phyloP scores from a whole-genome alignment of 2,329 filamentous ascomycete genomes.

The Kalaharituber pfeilii region DNA sequence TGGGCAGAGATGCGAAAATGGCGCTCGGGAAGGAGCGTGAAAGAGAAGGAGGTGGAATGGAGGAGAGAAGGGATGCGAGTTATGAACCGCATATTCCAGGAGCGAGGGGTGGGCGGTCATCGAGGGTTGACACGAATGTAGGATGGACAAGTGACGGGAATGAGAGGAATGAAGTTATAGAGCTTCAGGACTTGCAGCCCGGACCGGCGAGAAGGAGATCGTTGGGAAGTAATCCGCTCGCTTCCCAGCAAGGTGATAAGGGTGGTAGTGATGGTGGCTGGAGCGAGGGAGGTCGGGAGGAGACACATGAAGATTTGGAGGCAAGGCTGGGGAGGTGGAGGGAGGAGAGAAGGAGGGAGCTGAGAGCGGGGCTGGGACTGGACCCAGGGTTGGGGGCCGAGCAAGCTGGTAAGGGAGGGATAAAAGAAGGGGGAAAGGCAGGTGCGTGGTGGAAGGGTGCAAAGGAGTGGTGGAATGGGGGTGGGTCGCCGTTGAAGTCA shows the following conservation, averaged over 20 bases:
- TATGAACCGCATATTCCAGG: no score
- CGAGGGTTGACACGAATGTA: no score
- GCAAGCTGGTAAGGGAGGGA: neutral
- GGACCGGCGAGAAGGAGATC: neutral
- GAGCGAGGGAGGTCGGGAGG: no score
- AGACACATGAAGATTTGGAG: neutral
- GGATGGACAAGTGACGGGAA: neutral
- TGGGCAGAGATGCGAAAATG: no score
- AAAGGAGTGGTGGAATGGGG: neutral
- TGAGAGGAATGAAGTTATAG: neutral
- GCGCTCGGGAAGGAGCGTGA: no score
- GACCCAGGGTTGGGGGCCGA: neutral
- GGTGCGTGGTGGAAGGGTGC: neutral
- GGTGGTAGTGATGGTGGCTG: no score
- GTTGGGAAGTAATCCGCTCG: neutral
- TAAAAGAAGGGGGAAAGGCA: neutral
- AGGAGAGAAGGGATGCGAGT: no score
- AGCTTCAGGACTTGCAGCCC: neutral
- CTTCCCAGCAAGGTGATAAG: neutral
- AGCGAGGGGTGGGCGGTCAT: no score
- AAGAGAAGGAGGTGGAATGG: no score
- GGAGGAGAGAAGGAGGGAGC: neutral
- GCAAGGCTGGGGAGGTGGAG: neutral
- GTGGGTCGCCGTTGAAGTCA: neutral
- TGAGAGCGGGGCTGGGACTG: neutral